Evolutionary conservation across 1,139 yeast species (phyloP).

Genomic region (Nakaseomyces sp.): DNA sequence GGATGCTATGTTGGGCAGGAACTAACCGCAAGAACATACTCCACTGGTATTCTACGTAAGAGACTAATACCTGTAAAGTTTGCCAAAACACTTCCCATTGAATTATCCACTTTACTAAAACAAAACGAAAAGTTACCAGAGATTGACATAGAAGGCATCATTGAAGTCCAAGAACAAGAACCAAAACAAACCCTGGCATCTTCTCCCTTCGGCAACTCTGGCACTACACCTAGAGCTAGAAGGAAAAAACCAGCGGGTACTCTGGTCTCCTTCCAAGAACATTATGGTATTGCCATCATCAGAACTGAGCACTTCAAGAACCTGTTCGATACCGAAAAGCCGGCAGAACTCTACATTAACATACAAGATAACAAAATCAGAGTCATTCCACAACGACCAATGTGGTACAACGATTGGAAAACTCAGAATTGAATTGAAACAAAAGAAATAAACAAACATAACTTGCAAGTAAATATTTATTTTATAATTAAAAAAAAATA

Average conservation of each 20-base stretch:
- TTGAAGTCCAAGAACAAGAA: slow-evolving; percentile 11
- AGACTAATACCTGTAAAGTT: slow-evolving; percentile 69
- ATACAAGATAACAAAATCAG: slow-evolving; percentile 5
- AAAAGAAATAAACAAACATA: too few species aligned
- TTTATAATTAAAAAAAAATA: not conserved
- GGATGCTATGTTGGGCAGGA: slow-evolving; percentile 98
- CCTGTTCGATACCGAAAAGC: slow-evolving; percentile 13
- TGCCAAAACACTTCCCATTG: slow-evolving; percentile 8
- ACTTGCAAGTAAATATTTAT: too few species aligned
- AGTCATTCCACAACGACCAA: slow-evolving; percentile 20
- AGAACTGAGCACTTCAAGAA: slow-evolving; percentile 33
- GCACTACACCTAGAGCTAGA: slow-evolving; percentile 20
- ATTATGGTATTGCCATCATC: slow-evolving; percentile 57
- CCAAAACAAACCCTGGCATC: slow-evolving; percentile 11
- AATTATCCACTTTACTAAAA: not conserved
- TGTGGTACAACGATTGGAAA: slow-evolving; percentile 19
- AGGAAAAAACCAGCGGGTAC: slow-evolving; percentile 46
- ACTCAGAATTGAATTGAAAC: not conserved
- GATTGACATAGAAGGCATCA: not conserved
- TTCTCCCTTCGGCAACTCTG: slow-evolving; percentile 33
- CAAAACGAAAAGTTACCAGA: slow-evolving; percentile 5
- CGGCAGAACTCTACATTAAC: not conserved
- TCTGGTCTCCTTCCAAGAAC: slow-evolving; percentile 46
- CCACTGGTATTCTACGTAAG: slow-evolving; percentile 74
- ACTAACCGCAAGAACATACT: slow-evolving; percentile 77